Conservation (phyloP, 1,284 basidiomycete species). For the Cryptococcus floricola region DNA sequence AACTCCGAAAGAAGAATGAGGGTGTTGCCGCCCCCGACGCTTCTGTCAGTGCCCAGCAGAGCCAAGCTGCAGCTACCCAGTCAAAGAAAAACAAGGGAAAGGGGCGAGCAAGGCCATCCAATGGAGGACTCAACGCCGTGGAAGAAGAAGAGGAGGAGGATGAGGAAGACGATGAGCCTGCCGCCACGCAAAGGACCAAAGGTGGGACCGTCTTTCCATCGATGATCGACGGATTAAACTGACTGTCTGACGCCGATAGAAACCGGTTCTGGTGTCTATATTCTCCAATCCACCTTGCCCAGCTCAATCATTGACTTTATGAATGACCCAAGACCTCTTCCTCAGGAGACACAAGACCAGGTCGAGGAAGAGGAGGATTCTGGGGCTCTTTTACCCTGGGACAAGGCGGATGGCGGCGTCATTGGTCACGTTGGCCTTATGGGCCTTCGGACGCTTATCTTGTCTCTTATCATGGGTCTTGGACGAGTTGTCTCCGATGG, state of each 20-base stretch:
- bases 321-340: slow-evolving; percentile 28
- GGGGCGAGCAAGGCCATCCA: slow-evolving; percentile 8
- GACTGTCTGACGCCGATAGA: slow-evolving; percentile 4
- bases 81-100: slow-evolving; percentile 26
- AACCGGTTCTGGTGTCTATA: slow-evolving; percentile 26
- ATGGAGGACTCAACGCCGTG: slow-evolving; percentile 12
- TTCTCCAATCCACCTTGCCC: slow-evolving; percentile 41
- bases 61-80: slow-evolving; percentile 14
- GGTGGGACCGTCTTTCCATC: slow-evolving; percentile 15
- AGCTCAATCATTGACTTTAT: slow-evolving; percentile 24
- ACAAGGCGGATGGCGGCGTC: slow-evolving; percentile 39
- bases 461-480: slow-evolving; percentile 39
- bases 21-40: too few species aligned
- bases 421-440: slow-evolving; percentile 35
- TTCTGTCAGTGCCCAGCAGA: slow-evolving; percentile 6
- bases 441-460: slow-evolving; percentile 45
- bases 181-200: slow-evolving; percentile 2
- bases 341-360: slow-evolving; percentile 13
- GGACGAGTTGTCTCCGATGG: slow-evolving; percentile 39
- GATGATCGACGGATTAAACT: background rate
- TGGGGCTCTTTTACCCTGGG: slow-evolving; percentile 43
- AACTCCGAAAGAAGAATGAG: slow-evolving; percentile 26
- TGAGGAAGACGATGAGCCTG: slow-evolving; percentile 16
- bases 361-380: slow-evolving; percentile 24
- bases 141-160: slow-evolving; percentile 26